Conservation (phyloP, 2,329 filamentous ascomycete genomes). For the Helotiales sp. region DNA sequence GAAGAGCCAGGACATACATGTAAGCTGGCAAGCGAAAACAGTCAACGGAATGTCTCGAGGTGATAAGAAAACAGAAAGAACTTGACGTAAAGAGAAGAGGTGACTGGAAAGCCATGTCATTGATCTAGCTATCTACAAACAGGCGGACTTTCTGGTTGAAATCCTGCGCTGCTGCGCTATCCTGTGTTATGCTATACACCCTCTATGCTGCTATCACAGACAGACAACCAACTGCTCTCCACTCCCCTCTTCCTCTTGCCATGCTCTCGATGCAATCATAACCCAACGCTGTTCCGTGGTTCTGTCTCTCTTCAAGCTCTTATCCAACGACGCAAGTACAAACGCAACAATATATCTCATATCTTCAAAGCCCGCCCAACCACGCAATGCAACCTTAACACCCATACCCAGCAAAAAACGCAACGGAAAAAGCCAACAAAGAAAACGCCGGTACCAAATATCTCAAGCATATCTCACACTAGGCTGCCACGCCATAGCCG, state of each 20-base stretch:
- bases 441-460: conserved; percentile 13
- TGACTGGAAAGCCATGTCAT: too few relatives aligned
- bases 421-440: conserved; percentile 3
- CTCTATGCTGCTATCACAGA: too few relatives aligned
- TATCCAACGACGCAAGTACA: neutral
- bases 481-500: conserved; percentile 25
- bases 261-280: neutral
- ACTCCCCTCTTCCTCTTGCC: neutral
- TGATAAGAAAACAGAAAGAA: too few relatives aligned
- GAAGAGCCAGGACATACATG: too few relatives aligned
- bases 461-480: conserved; percentile 32
- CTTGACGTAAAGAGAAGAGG: too few relatives aligned
- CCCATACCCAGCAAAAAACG: neutral
- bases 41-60: too few relatives aligned
- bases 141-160: too few relatives aligned
- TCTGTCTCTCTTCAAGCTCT: neutral
- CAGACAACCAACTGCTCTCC: too few relatives aligned
- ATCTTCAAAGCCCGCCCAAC: neutral
- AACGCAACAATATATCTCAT: neutral
- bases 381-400: conserved; percentile 1
- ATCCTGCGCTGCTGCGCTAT: too few relatives aligned
- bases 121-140: too few relatives aligned
- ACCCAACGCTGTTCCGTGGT: neutral
- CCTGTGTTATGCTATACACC: too few relatives aligned
- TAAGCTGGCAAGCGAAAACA: too few relatives aligned